phyloP scores from a whole-genome alignment of 1,284 basidiomycete genomes.

The Boletus smithii region DNA sequence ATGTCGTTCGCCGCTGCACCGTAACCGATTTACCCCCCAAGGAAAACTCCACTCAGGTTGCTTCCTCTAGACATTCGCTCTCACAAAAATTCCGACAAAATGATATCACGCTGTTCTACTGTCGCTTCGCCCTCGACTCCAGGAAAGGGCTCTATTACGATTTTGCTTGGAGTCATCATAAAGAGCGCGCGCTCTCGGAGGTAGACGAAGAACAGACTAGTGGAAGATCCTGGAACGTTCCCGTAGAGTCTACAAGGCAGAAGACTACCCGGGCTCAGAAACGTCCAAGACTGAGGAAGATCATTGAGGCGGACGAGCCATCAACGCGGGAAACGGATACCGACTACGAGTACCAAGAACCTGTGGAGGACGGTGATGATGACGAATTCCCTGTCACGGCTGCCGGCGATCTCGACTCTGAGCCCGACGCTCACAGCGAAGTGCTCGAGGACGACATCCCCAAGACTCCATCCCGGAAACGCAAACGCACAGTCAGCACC shows the following conservation, averaged over 20 bases:
- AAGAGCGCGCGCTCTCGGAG: constrained; percentile 35
- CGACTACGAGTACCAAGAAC: constrained; percentile 23
- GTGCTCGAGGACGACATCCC: constrained; percentile 16
- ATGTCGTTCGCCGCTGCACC: constrained; percentile 50
- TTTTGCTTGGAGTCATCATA: constrained; percentile 56
- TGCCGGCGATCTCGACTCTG: constrained; percentile 5
- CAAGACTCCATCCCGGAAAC: constrained; percentile 41
- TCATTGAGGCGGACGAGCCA: constrained; percentile 24
- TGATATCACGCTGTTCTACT: constrained; percentile 41
- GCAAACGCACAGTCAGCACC: constrained; percentile 31
- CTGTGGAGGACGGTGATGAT: constrained; percentile 7
- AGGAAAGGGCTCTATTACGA: constrained; percentile 59
- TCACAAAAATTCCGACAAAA: constrained; percentile 9
- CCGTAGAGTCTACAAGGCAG: constrained; percentile 13
- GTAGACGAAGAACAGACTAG: constrained; percentile 28
- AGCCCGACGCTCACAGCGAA: constrained; percentile 8
- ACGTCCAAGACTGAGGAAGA: constrained; percentile 15
- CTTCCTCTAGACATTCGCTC: constrained; percentile 11
- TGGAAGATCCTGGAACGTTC: constrained; percentile 30
- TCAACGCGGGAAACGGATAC: constrained; percentile 17
- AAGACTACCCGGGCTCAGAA: constrained; percentile 15
- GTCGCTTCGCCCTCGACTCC: constrained; percentile 57
- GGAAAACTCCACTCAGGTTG: constrained; percentile 9
- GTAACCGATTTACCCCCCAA: constrained; percentile 38
- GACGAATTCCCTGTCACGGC: constrained; percentile 15